Evolutionary conservation across 2,329 filamentous ascomycete genomes (phyloP), one percentile per base, ranked within the genome.

Genomic region (Aotearoamyces nothofagi): DNA sequence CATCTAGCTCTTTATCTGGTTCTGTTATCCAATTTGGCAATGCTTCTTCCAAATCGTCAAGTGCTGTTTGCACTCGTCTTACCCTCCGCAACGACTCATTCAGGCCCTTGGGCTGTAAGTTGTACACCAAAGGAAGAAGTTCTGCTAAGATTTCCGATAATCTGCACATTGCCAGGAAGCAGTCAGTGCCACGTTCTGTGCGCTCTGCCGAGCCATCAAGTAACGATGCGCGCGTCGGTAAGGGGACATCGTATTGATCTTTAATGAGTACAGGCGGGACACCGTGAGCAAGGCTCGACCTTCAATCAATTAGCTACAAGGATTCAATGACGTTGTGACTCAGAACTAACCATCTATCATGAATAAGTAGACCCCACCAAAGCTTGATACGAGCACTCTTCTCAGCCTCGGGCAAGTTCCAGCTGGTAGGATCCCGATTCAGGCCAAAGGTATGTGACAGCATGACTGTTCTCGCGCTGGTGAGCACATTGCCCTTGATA

Each of bases 351-450:
- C 67, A 71, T 29, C 58, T 54, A 40, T 72, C 66, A 27, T 68
- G 58, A 7, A 71, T 51, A 9, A 66, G 38, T 1, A 71, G 43
- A 6, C 56, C 53, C 66, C 66, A 69, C 67, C 67, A 71, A 2
- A 69, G 58, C 29, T 58, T 54, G 38, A 67, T 61, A 14, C 66
- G 46, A 4, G 67, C 37, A 8, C 52, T 45, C 40, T 69, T 69
- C 36, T 70, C 65, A 0, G 53, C 41, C 3, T 51, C 40, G 0
- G 61, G 51, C n/a, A 70, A 61, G 29, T 61, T 57, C 67, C 67
- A 72, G 3, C 47, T 47, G 2, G 54, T 46, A 0, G 66, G 61
- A 25, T 67, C 56, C 8, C 63, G 56, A 36, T 72, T 69, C 4
- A 71, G 42, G 0, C 66, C 67, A 0, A 71, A 46, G 0, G 61